Percentiles rank a stretch among this genome's conserved stretches.
Evolutionary conservation across 2,329 filamentous ascomycete species (phyloP).

Genomic region (Microdochium nivale): DNA sequence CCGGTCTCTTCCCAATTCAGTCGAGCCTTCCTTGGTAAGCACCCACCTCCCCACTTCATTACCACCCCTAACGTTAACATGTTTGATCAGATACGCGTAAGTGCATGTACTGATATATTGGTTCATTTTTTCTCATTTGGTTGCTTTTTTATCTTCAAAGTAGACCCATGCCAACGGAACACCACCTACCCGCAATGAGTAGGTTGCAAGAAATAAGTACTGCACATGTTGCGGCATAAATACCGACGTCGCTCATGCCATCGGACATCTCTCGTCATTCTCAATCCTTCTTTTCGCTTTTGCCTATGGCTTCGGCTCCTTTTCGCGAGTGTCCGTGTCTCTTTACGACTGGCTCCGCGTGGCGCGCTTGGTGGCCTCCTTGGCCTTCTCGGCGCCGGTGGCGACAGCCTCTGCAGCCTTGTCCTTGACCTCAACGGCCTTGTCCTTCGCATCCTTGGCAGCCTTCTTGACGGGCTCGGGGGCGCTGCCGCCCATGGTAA

Average conservation of each 20-base stretch:
- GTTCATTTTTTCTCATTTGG: neutral
- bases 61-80: too few relatives aligned
- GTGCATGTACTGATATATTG: too few relatives aligned
- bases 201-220: neutral
- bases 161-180: neutral
- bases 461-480: constrained; percentile 68
- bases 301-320: neutral
- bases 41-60: too few relatives aligned
- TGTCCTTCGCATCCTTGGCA: constrained; percentile 55
- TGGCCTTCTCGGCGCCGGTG: constrained; percentile 62
- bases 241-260: neutral
- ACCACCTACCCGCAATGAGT: neutral
- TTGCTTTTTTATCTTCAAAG: neutral
- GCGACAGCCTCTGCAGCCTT: constrained; percentile 55
- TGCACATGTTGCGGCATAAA: neutral
- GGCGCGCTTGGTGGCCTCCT: constrained; percentile 60
- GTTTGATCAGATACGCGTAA: too few relatives aligned
- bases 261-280: neutral
- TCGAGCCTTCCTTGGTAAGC: too few relatives aligned
- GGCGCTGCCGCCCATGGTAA: constrained; percentile 55
- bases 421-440: constrained; percentile 68
- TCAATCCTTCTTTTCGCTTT: neutral
- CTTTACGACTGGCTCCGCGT: constrained; percentile 46
- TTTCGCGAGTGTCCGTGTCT: neutral
- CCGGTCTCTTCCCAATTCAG: too few relatives aligned